Base-by-base conservation (phyloP, 1,284 basidiomycete species). In the Papiliotrema nemorosa region DNA sequence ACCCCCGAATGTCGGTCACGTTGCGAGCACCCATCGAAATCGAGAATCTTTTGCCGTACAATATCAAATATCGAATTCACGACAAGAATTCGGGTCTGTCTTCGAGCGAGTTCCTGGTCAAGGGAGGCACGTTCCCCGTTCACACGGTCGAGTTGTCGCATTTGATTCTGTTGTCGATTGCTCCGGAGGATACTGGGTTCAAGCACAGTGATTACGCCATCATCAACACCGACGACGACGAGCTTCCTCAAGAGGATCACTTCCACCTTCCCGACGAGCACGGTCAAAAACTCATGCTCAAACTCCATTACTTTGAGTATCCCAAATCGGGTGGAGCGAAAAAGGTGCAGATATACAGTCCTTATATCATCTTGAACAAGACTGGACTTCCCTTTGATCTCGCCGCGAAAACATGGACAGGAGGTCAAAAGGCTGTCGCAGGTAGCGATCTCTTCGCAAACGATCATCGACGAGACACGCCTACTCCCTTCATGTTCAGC, bases 191-290 rank as follows among this genome's bases (percentile, higher is more conserved):
- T 58, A 89, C 89, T 43, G 83, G 59, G 35, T 43, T 67, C 21
- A 88, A 88, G 63, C 87, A 91, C n/a, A 94, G 91, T 71, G 94
- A 98, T 58, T 98, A 97, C 64, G 87, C 91, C 2, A 97, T 98
- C 72, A 94, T 98, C 76, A 96, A 93, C 60, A 91, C 90, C 5
- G 91, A 97, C 67, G 87, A 86, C 39, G 84, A 88, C 50, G 89
- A 93, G 44, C 47, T 73, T 31, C 69, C 69, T 5, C 59, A 62
- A 20, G 71, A 73, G 48, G 60, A 70, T 45, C 55, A 69, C 49
- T 70, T 73, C 59, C 59, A 81, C 21, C 74, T 98, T 35, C 80
- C 85, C 7, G 96, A 98, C 72, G 75, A 81, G 34, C 79, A 81
- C 42, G 87, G 86, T 44, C 80, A 87, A 36, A 93, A 89, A 73